Conservation (phyloP, 1,139 yeast genomes). For the Suhomyces atakaporum region DNA sequence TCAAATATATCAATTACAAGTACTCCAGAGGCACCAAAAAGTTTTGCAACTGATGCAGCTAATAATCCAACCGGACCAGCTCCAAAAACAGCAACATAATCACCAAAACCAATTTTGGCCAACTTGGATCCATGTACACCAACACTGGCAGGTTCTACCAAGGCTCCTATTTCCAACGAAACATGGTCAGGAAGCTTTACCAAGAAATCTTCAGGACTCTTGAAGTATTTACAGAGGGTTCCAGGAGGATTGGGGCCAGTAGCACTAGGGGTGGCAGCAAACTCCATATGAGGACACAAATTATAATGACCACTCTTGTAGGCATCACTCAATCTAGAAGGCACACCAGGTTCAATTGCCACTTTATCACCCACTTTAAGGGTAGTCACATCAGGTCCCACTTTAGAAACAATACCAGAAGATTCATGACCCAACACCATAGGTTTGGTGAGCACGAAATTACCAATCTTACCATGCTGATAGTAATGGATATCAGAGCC, state of each 20-base stretch:
- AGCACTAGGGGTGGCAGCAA: conserved; percentile 79
- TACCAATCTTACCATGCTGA: conserved; percentile 77
- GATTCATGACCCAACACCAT: conserved; percentile 81
- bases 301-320: conserved; percentile 79
- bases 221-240: conserved; percentile 69
- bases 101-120: conserved; percentile 71
- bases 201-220: conserved; percentile 82
- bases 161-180: conserved; percentile 81
- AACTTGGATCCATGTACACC: conserved; percentile 81
- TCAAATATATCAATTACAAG: conserved; percentile 67
- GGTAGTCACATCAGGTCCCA: conserved; percentile 60
- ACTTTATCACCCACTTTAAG: conserved; percentile 77
- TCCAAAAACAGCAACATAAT: conserved; percentile 76
- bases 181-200: conserved; percentile 78
- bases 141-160: conserved; percentile 85
- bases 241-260: conserved; percentile 57
- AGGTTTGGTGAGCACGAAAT: conserved; percentile 60
- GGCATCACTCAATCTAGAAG: conserved; percentile 72
- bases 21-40: conserved; percentile 78
- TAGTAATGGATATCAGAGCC: conserved; percentile 88
- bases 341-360: conserved; percentile 75
- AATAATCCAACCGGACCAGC: conserved; percentile 94
- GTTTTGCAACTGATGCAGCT: conserved; percentile 74
- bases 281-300: conserved; percentile 78
- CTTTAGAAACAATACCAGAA: conserved; percentile 67